Evolutionary conservation across 2,329 filamentous ascomycete genomes (phyloP).

Genomic region (Corynespora cassiicola): DNA sequence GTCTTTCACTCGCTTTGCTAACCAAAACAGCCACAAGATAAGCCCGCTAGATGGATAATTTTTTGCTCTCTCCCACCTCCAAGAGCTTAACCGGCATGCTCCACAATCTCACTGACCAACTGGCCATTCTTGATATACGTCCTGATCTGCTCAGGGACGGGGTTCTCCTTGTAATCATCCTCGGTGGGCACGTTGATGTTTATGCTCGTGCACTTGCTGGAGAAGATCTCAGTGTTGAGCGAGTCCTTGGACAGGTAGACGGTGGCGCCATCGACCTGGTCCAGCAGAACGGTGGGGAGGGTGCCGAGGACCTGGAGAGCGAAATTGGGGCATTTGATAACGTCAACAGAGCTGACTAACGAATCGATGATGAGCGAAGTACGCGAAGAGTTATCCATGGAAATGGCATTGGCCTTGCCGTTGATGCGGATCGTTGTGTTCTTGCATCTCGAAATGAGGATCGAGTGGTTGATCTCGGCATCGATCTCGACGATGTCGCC

Average conservation of each 20-base stretch:
- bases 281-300: slow-evolving; percentile 86
- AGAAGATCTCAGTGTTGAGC: slow-evolving; percentile 80
- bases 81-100: slow-evolving; percentile 75
- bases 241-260: slow-evolving; percentile 87
- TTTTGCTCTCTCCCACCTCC: no score
- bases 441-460: slow-evolving; percentile 90
- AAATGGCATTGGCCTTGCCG: slow-evolving; percentile 97
- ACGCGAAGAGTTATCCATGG: slow-evolving; percentile 86
- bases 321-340: slow-evolving; percentile 94
- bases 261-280: slow-evolving; percentile 89
- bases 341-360: slow-evolving; percentile 88
- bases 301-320: slow-evolving; percentile 88
- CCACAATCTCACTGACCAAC: slow-evolving; percentile 91
- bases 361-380: slow-evolving; percentile 88
- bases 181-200: slow-evolving; percentile 83
- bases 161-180: slow-evolving; percentile 84
- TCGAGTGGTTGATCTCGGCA: slow-evolving; percentile 82
- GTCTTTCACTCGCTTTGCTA: no score
- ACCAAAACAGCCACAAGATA: no score
- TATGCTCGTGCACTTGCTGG: slow-evolving; percentile 84
- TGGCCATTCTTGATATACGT: slow-evolving; percentile 78
- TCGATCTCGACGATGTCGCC: slow-evolving; percentile 79
- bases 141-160: slow-evolving; percentile 90
- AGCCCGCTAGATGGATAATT: no score
- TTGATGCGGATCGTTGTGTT: slow-evolving; percentile 88